phyloP scores from a whole-genome alignment of 805 yeast genomes.

The Kodamaea nitidulidarum region DNA sequence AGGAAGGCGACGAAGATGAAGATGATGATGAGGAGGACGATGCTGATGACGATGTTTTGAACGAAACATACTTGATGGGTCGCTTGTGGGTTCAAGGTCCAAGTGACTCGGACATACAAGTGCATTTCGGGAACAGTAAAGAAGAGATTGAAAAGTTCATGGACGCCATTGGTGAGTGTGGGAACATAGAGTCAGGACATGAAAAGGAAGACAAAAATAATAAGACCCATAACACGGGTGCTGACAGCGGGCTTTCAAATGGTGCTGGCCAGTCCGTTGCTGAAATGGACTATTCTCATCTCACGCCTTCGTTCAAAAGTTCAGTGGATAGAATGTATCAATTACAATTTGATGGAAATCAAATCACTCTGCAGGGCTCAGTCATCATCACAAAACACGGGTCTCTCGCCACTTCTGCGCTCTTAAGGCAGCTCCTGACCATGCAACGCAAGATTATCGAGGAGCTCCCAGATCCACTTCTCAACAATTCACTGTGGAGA shows the following conservation, averaged over 20 bases:
- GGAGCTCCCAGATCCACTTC: conserved; percentile 56
- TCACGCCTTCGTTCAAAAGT: conserved; percentile 11
- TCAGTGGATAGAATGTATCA: conserved; percentile 29
- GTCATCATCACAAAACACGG: conserved; percentile 3
- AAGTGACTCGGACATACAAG: conserved; percentile 38
- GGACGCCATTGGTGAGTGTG: neutral
- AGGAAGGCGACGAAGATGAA: conserved; percentile 39
- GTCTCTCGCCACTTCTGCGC: conserved; percentile 3
- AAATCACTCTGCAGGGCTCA: neutral
- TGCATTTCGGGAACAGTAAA: conserved; percentile 16
- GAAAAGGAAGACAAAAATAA: no score
- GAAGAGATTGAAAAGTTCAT: conserved; percentile 7
- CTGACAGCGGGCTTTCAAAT: no score
- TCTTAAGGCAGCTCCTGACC: conserved; percentile 20
- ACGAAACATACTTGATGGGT: conserved; percentile 72
- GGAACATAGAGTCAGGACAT: no score
- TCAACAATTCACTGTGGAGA: conserved; percentile 61
- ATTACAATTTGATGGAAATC: conserved; percentile 21
- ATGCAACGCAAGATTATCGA: conserved; percentile 62
- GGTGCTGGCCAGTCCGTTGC: neutral
- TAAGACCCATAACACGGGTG: no score
- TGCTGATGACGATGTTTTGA: conserved; percentile 42
- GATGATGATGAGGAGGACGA: conserved; percentile 27
- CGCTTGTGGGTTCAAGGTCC: conserved; percentile 93
- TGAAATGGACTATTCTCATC: neutral